Conservation (phyloP, 805 yeast genomes). For the Tetrapisispora arboricola region DNA sequence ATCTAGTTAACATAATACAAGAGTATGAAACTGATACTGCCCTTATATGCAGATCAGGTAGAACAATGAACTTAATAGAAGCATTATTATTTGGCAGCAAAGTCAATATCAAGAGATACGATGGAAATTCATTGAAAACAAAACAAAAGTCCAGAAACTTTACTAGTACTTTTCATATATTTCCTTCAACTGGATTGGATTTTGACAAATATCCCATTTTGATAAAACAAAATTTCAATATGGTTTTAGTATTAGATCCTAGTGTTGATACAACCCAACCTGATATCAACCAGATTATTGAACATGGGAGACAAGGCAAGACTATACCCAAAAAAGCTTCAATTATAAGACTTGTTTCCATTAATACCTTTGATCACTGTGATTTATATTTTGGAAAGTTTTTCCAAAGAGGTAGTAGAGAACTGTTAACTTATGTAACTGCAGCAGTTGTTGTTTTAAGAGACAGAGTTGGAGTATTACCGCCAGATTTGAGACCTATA, state of each 20-base stretch:
- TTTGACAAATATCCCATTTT: constrained; percentile 15
- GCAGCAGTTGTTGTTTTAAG: constrained; percentile 77
- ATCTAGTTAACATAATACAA: constrained; percentile 48
- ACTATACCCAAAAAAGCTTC: constrained; percentile 34
- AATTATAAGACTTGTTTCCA: constrained; percentile 59
- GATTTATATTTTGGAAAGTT: constrained; percentile 38
- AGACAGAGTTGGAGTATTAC: constrained; percentile 71
- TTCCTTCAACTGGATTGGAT: constrained; percentile 30
- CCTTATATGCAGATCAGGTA: constrained; percentile 58
- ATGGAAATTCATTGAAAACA: constrained; percentile 49
- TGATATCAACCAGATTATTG: constrained; percentile 27
- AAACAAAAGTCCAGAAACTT: constrained; percentile 24
- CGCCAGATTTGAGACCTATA: constrained; percentile 69
- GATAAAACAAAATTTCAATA: constrained; percentile 35
- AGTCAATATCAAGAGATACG: constrained; percentile 45
- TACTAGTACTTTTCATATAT: constrained; percentile 34
- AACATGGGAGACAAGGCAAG: constrained; percentile 21
- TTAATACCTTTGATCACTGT: constrained; percentile 78
- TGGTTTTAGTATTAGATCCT: constrained; percentile 54
- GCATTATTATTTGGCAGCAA: constrained; percentile 57
- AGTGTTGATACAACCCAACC: constrained; percentile 36
- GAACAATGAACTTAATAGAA: constrained; percentile 62
- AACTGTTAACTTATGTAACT: constrained; percentile 54
- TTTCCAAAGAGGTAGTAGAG: constrained; percentile 25
- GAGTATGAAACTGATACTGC: constrained; percentile 45